Percentiles rank a stretch among this genome's conserved stretches.
Evolutionary conservation across 495 filamentous ascomycete species (phyloP).

Genomic region (Trichoderma orchidacearum): DNA sequence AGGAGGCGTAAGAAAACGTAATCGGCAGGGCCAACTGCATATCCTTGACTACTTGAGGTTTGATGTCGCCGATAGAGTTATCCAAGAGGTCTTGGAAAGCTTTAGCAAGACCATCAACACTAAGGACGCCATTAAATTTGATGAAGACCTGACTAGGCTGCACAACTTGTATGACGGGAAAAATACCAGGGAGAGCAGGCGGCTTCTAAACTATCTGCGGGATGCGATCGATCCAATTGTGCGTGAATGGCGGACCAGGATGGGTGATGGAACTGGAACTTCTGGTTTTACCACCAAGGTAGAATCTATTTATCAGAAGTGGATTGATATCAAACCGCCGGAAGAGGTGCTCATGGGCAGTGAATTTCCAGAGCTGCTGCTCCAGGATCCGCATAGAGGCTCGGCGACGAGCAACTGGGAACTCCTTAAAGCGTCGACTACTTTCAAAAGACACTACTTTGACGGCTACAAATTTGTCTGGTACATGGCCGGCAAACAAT

Average conservation of each 20-base stretch:
- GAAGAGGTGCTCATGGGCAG: constrained; percentile 6
- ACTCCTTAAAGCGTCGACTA: constrained; percentile 47
- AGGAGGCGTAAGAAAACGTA: constrained; percentile 6
- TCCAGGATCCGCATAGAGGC: constrained; percentile 28
- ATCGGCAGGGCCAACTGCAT: constrained; percentile 27
- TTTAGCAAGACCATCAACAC: constrained; percentile 9
- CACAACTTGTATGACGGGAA: constrained; percentile 21
- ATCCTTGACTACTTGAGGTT: constrained; percentile 70
- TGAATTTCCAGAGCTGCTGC: constrained; percentile 7
- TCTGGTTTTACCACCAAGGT: constrained; percentile 25
- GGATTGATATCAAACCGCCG: constrained; percentile 26
- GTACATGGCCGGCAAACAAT: constrained; percentile 48
- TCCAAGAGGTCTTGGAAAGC: constrained; percentile 32
- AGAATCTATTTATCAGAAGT: constrained; percentile 25
- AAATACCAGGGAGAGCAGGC: constrained; percentile 3
- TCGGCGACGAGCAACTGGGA: constrained; percentile 35
- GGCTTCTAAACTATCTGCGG: constrained; percentile 18
- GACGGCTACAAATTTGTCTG: constrained; percentile 35
- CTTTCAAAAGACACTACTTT: constrained; percentile 32
- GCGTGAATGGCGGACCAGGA: constrained; percentile 15
- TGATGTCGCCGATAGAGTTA: constrained; percentile 36
- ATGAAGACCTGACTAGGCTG: constrained; percentile 34
- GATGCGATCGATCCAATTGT: constrained; percentile 17
- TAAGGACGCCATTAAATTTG: constrained; percentile 12
- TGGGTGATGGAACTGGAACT: constrained; percentile 9